Conservation (phyloP, 345 rosid species). For the Camelina laxa region DNA sequence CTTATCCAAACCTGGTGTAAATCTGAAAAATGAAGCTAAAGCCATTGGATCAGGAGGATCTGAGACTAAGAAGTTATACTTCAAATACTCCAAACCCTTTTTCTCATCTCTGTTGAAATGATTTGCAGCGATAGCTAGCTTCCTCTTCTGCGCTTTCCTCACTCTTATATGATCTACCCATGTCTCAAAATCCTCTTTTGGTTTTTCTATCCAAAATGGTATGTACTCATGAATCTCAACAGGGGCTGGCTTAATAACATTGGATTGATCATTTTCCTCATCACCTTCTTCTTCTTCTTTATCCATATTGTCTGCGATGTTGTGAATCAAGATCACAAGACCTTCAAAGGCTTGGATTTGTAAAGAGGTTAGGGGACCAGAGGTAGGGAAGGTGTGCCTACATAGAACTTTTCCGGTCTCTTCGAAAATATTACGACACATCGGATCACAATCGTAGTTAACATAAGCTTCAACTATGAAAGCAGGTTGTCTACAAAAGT, state of each 20-base stretch:
- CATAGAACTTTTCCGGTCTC: constrained; percentile 85
- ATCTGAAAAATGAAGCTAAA: constrained; percentile 73
- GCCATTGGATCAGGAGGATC: constrained; percentile 74
- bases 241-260: constrained; percentile 54
- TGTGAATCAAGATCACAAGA: constrained; percentile 72
- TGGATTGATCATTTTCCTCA: constrained; percentile 44
- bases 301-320: constrained; percentile 75
- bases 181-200: constrained; percentile 56
- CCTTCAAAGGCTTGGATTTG: constrained; percentile 98
- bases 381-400: constrained; percentile 76
- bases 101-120: constrained; percentile 83
- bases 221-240: constrained; percentile 63
- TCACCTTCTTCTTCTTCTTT: constrained; percentile 48
- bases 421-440: constrained; percentile 64
- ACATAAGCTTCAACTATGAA: constrained; percentile 79
- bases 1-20: constrained; percentile 73
- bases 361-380: constrained; percentile 59
- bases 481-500: constrained; percentile 83
- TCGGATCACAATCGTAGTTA: constrained; percentile 84
- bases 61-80: constrained; percentile 59
- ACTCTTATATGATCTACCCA: constrained; percentile 72
- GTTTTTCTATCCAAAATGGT: constrained; percentile 78
- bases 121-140: constrained; percentile 67
- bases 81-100: constrained; percentile 86
- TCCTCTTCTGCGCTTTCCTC: constrained; percentile 77